Conservation (phyloP, 176 grass and related monocot genomes). For the Microstegium vimineum region DNA sequence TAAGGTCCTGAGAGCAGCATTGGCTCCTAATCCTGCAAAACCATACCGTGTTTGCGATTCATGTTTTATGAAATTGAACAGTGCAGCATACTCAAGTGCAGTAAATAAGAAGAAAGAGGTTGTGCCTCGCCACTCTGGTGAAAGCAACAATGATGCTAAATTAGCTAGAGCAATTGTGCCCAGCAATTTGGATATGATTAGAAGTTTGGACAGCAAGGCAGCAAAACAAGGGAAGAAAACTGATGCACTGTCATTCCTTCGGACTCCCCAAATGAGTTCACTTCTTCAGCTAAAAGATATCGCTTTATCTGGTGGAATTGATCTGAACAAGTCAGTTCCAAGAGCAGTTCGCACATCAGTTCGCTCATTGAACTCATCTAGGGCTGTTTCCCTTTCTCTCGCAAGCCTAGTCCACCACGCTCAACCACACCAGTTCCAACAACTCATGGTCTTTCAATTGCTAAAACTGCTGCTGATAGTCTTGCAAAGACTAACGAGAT, state of each 20-base stretch:
- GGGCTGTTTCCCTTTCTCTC: constrained; percentile 97
- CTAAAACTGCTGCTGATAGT: constrained; percentile 63
- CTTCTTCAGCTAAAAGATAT: constrained; percentile 78
- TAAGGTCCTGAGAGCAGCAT: constrained; percentile 67
- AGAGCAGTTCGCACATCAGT: constrained; percentile 52
- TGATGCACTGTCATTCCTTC: constrained; percentile 55
- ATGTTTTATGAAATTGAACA: constrained; percentile 89
- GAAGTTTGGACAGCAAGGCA: constrained; percentile 75
- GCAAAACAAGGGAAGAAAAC: constrained; percentile 65
- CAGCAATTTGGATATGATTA: constrained; percentile 86
- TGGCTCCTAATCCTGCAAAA: constrained; percentile 86
- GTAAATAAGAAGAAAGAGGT: constrained; percentile 58
- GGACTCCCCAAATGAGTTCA: constrained; percentile 61
- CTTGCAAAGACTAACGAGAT: constrained; percentile 80
- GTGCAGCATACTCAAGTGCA: constrained; percentile 44
- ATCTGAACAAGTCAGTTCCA: constrained; percentile 62
- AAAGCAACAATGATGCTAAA: constrained; percentile 59
- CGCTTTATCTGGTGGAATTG: constrained; percentile 59
- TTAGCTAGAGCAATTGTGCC: constrained; percentile 50
- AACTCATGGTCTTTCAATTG: constrained; percentile 75
- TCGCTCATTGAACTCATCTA: constrained; percentile 73
- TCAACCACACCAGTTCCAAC: constrained; percentile 81
- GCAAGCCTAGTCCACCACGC: constrained; percentile 74
- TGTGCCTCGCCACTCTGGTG: constrained; percentile 48
- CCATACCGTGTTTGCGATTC: constrained; percentile 95